These are phyloP conservation scores for Thozetella sp. DNA, from an alignment of 495 filamentous ascomycete species.

Conservation along the genomic window DNA sequence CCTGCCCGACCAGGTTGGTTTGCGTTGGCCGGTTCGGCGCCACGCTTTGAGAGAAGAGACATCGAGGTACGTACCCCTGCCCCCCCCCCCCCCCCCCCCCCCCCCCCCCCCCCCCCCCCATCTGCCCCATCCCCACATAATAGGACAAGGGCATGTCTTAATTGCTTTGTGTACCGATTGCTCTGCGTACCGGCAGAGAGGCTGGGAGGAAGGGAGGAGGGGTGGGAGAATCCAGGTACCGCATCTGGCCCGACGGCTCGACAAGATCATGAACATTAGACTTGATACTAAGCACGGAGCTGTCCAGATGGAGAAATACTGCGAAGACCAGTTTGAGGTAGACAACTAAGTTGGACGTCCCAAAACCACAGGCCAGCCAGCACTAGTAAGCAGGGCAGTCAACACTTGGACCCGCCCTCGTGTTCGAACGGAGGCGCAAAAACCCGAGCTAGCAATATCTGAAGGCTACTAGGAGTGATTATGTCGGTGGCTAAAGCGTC, in stretches of 20 bases:
- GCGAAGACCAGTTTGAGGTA: neutral
- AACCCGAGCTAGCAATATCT: neutral
- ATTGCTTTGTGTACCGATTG: no score
- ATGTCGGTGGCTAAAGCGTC: neutral
- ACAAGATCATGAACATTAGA: neutral
- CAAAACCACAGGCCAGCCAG: neutral
- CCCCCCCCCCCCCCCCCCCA: neutral
- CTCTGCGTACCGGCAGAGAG: neutral
- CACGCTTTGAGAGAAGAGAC: neutral
- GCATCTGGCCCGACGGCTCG: neutral
- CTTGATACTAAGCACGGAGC: neutral
- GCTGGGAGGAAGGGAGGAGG: constrained; percentile 1
- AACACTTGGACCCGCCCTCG: neutral
- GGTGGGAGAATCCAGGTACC: neutral
- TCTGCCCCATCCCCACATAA: neutral
- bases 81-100: no score
- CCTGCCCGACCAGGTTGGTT: constrained; percentile 21
- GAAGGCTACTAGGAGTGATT: neutral
- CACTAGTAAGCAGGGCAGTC: neutral
- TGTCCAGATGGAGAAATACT: neutral
- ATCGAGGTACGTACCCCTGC: neutral
- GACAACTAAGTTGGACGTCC: no score
- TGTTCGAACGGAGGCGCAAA: neutral
- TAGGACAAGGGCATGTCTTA: constrained; percentile 1
- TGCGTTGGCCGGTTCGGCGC: constrained; percentile 7